These are phyloP conservation scores for Cryomyces minteri DNA, from an alignment of 495 filamentous ascomycete species.

Conservation along the genomic window DNA sequence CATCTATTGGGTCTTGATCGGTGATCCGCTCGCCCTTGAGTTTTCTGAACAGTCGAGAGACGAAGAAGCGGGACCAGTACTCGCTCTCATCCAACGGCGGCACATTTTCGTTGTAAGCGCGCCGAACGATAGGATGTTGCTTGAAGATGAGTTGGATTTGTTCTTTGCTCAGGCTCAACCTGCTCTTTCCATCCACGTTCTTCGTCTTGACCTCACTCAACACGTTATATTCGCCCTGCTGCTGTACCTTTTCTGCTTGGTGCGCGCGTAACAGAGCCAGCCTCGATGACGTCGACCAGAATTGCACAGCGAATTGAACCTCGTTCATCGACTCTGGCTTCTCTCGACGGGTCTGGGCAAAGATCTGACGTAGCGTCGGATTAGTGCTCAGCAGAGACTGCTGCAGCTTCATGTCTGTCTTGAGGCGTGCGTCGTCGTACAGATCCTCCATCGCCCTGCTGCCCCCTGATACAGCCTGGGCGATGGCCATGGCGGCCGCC, in stretches of 20 bases:
- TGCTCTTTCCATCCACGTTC: conserved; percentile 54
- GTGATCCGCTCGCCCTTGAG: conserved; percentile 72
- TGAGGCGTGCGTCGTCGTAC: conserved; percentile 62
- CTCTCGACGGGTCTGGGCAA: conserved; percentile 56
- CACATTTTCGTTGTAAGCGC: conserved; percentile 84
- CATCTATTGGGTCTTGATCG: conserved; percentile 48
- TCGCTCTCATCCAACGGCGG: conserved; percentile 60
- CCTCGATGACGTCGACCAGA: conserved; percentile 59
- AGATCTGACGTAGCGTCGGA: conserved; percentile 52
- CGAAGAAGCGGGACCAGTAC: conserved; percentile 89
- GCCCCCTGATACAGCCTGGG: conserved; percentile 30
- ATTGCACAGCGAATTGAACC: conserved; percentile 65
- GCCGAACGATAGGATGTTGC: conserved; percentile 79
- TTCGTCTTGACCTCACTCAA: conserved; percentile 75
- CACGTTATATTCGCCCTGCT: conserved; percentile 77
- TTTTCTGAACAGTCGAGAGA: conserved; percentile 75
- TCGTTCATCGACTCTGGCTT: conserved; percentile 68
- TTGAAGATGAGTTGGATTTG: conserved; percentile 84
- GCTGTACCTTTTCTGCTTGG: conserved; percentile 74
- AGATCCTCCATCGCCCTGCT: conserved; percentile 30
- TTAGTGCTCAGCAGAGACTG: conserved; percentile 71
- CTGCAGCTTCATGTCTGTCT: conserved; percentile 58
- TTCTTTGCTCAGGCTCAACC: conserved; percentile 74
- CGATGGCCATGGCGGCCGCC: conserved; percentile 39
- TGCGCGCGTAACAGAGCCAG: conserved; percentile 72